Percentiles rank a stretch among this genome's conserved stretches.
phyloP scores from a whole-genome alignment of 371 early-diverging fungal species.

The Apophysomyces ossiformis region DNA sequence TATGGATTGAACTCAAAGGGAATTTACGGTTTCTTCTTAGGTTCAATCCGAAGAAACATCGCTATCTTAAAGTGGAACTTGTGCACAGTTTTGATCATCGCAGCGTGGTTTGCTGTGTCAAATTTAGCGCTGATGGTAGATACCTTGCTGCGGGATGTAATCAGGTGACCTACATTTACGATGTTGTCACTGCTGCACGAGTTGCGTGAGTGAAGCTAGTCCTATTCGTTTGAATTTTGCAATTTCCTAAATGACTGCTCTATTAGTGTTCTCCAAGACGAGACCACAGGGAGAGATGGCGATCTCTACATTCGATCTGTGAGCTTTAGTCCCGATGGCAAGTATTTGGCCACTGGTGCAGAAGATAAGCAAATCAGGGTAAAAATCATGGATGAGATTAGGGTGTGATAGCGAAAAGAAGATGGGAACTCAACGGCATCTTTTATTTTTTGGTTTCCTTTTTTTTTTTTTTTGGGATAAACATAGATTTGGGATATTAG shows the following conservation, averaged over 20 bases:
- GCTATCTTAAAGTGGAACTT: conserved; percentile 81
- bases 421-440: background rate
- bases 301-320: conserved; percentile 97
- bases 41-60: conserved; percentile 76
- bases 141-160: conserved; percentile 96
- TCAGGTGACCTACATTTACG: conserved; percentile 88
- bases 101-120: conserved; percentile 96
- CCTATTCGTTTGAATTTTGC: too few species aligned
- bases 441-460: background rate
- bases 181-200: conserved; percentile 73
- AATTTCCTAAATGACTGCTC: background rate
- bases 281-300: conserved; percentile 68
- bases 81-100: conserved; percentile 86
- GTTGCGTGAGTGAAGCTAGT: conserved; percentile 60
- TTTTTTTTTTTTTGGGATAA: background rate
- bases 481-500: conserved; percentile 73
- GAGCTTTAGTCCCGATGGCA: conserved; percentile 95
- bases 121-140: conserved; percentile 91
- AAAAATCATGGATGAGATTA: conserved; percentile 12
- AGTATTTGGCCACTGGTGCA: conserved; percentile 94
- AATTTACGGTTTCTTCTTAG: conserved; percentile 29
- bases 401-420: too few species aligned
- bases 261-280: conserved; percentile 78
- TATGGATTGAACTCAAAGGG: conserved; percentile 19
- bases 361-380: conserved; percentile 95